Conservation (phyloP, 768 basidiomycete species). For the Termitomyces sp. region DNA sequence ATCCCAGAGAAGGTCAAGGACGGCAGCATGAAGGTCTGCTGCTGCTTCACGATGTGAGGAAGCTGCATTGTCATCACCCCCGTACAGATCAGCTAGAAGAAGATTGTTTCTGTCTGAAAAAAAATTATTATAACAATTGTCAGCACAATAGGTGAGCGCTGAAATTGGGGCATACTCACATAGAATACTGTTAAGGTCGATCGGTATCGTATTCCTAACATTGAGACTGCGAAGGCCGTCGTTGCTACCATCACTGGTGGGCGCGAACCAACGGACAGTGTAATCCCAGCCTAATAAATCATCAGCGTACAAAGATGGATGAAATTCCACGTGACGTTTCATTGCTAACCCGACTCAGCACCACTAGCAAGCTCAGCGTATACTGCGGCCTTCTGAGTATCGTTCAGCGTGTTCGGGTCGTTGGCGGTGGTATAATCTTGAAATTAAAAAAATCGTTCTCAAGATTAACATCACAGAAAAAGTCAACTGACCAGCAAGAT, state of each 20-base stretch:
- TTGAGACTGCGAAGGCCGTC: constrained; percentile 67
- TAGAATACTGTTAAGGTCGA: constrained; percentile 82
- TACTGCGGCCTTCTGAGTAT: constrained; percentile 51
- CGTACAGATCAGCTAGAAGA: constrained; percentile 58
- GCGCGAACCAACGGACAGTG: constrained; percentile 43
- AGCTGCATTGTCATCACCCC: constrained; percentile 34
- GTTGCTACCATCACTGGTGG: constrained; percentile 28
- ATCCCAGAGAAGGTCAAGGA: constrained; percentile 89
- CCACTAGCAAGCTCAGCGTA: constrained; percentile 87
- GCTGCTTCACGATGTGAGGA: constrained; percentile 53
- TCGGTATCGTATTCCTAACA: constrained; percentile 59
- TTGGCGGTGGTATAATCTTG: constrained; percentile 78
- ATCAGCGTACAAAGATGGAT: not conserved
- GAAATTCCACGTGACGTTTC: not conserved
- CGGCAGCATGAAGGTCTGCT: constrained; percentile 50
- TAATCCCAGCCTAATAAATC: constrained; percentile 41
- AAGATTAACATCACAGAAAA: not conserved
- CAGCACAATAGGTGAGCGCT: not conserved
- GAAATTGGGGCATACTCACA: constrained; percentile 40
- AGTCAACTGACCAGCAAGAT: constrained; percentile 45
- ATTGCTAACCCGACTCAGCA: constrained; percentile 65
- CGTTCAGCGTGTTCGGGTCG: constrained; percentile 59
- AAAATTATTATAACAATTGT: not conserved
- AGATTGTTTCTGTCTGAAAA: constrained; percentile 55
- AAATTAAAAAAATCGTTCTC: constrained; percentile 18